Evolutionary conservation across 371 early-diverging fungal species (phyloP).

Genomic region (Mucor irregularis): DNA sequence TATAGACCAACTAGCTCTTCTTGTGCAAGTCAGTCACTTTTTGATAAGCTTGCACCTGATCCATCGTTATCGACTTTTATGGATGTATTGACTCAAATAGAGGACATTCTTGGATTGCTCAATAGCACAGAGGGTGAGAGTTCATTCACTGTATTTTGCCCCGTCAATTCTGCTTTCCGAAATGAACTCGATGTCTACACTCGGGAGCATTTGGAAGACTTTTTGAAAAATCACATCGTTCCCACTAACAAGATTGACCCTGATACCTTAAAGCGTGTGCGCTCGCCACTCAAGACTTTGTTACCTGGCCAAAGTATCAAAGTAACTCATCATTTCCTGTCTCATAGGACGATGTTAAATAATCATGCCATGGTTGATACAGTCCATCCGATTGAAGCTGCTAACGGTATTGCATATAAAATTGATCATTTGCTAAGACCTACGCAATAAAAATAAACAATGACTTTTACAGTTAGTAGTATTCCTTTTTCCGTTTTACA

Average conservation of each 20-base stretch:
- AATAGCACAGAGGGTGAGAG: slow-evolving; percentile 26
- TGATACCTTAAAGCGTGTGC: slow-evolving; percentile 14
- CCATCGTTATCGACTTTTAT: slow-evolving; percentile 45
- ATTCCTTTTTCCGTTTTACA: not conserved
- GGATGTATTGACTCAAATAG: slow-evolving; percentile 41
- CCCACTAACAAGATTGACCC: slow-evolving; percentile 25
- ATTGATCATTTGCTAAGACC: slow-evolving; percentile 40
- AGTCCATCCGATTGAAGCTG: slow-evolving; percentile 31
- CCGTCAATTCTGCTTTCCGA: slow-evolving; percentile 42
- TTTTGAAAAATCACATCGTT: slow-evolving; percentile 42
- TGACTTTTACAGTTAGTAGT: not conserved
- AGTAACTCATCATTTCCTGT: slow-evolving; percentile 33
- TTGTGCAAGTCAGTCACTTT: slow-evolving; percentile 32
- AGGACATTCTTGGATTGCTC: slow-evolving; percentile 31
- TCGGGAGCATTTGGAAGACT: slow-evolving; percentile 24
- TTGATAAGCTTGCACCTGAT: slow-evolving; percentile 50
- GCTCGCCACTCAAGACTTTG: slow-evolving; percentile 26
- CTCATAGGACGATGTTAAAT: slow-evolving; percentile 27
- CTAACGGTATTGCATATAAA: slow-evolving; percentile 49
- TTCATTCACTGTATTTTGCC: slow-evolving; percentile 41
- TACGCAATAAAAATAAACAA: not conserved
- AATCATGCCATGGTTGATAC: slow-evolving; percentile 31
- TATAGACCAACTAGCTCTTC: slow-evolving; percentile 14
- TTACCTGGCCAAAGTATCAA: slow-evolving; percentile 19
- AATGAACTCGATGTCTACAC: slow-evolving; percentile 17